These are phyloP conservation scores for Candida morakotiae DNA, from an alignment of 805 yeast genomes.

Conservation along the genomic window DNA sequence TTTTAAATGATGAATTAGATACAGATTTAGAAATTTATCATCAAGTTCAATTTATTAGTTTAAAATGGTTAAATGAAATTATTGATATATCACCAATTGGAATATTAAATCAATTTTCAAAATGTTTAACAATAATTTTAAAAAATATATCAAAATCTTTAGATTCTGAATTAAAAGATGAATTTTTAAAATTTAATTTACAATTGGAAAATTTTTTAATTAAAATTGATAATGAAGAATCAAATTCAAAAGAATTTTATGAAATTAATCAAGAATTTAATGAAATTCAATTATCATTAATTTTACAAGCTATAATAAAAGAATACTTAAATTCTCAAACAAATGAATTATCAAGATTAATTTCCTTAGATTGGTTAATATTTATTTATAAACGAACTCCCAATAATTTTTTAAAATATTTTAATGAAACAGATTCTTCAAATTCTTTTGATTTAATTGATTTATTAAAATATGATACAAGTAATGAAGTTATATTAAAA, in stretches of 20 bases:
- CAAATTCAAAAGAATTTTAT: slow-evolving; percentile 6
- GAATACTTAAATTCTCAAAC: slow-evolving; percentile 42
- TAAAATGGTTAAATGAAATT: slow-evolving; percentile 78
- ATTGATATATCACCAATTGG: slow-evolving; percentile 72
- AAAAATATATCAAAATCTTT: slow-evolving; percentile 33
- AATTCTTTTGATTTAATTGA: slow-evolving; percentile 59
- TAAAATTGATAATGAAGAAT: slow-evolving; percentile 17
- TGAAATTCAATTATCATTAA: slow-evolving; percentile 39
- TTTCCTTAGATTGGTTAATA: slow-evolving; percentile 86
- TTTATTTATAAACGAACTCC: slow-evolving; percentile 69
- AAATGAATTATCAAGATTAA: slow-evolving; percentile 76
- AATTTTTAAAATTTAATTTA: slow-evolving; percentile 31
- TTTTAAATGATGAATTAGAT: slow-evolving; percentile 40
- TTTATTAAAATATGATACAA: slow-evolving; percentile 69
- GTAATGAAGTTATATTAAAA: slow-evolving; percentile 72
- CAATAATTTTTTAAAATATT: slow-evolving; percentile 24
- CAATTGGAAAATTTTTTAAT: slow-evolving; percentile 30
- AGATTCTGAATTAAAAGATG: slow-evolving; percentile 34
- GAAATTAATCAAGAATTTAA: slow-evolving; percentile 39
- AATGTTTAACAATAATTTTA: slow-evolving; percentile 65
- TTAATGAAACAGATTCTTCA: slow-evolving; percentile 9
- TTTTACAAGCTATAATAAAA: slow-evolving; percentile 65
- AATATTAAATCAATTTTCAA: slow-evolving; percentile 69
- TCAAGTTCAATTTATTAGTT: slow-evolving; percentile 73
- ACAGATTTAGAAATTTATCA: slow-evolving; percentile 36